Evolutionary conservation across 768 basidiomycete species (phyloP).

Genomic region (Tulasnella sp.): DNA sequence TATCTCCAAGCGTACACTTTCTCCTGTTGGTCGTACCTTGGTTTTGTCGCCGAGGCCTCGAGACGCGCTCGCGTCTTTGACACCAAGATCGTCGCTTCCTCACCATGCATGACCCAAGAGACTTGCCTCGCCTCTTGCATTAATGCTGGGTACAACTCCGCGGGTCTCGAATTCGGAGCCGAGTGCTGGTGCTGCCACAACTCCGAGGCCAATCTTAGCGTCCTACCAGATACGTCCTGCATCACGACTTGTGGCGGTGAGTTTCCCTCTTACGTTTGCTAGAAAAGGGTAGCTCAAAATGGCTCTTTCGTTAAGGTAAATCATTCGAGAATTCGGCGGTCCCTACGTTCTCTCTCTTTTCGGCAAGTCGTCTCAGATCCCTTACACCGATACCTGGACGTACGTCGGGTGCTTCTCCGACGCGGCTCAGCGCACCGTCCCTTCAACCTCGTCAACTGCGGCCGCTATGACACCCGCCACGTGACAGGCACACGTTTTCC

Average conservation of each 20-base stretch:
- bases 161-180: conserved; percentile 19
- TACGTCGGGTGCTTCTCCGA: conserved; percentile 15
- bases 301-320: not conserved
- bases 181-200: conserved; percentile 26
- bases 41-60: conserved; percentile 6
- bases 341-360: not conserved
- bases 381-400: not conserved
- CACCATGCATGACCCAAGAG: not conserved
- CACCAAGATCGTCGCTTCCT: not conserved
- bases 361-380: conserved; percentile 1
- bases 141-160: conserved; percentile 4
- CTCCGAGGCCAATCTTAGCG: not conserved
- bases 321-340: not conserved
- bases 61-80: not conserved
- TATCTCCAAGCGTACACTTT: not conserved
- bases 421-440: not conserved
- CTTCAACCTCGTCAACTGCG: not conserved
- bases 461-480: conserved; percentile 8
- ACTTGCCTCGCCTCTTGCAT: conserved; percentile 13
- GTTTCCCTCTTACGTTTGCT: not conserved
- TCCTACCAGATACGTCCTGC: not conserved
- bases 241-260: conserved; percentile 8
- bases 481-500: conserved; percentile 10
- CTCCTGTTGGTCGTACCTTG: not conserved
- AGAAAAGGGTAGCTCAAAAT: not conserved